phyloP scores from a whole-genome alignment of 805 yeast genomes.

The Blastobotrys parvus region DNA sequence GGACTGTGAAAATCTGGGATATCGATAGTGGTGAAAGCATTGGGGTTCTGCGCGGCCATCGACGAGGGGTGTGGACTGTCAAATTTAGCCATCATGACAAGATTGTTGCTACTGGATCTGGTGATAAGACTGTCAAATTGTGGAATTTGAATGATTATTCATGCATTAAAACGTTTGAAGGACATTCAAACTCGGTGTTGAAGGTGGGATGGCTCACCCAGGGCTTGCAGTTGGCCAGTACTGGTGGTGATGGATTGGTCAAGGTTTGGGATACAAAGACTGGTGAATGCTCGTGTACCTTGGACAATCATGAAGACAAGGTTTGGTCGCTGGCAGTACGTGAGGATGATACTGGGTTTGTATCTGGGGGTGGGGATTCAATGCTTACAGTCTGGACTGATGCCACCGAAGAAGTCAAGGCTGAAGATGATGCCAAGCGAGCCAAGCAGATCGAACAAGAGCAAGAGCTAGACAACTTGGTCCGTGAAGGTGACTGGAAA shows the following conservation, averaged over 20 bases:
- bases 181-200: conserved; percentile 89
- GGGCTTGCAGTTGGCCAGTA: conserved; percentile 54
- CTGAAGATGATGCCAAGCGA: conserved; percentile 41
- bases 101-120: conserved; percentile 72
- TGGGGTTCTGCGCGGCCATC: conserved; percentile 82
- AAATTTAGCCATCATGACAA: conserved; percentile 75
- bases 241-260: conserved; percentile 92
- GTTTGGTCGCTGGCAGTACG: conserved; percentile 81
- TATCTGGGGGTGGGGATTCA: conserved; percentile 94
- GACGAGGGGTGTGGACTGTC: conserved; percentile 91
- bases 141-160: conserved; percentile 80
- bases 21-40: conserved; percentile 75
- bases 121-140: conserved; percentile 81
- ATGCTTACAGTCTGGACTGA: conserved; percentile 84
- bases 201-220: conserved; percentile 62
- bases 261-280: conserved; percentile 78
- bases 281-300: conserved; percentile 74
- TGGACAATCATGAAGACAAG: conserved; percentile 87
- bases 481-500: conserved; percentile 70
- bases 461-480: conserved; percentile 71
- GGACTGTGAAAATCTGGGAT: conserved; percentile 86
- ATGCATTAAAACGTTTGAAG: conserved; percentile 80
- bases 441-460: conserved; percentile 73
- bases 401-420: conserved; percentile 65
- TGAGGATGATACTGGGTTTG: conserved; percentile 57